Conservation (phyloP, 2,329 filamentous ascomycete genomes). For the Reticulascus tulasneorum region DNA sequence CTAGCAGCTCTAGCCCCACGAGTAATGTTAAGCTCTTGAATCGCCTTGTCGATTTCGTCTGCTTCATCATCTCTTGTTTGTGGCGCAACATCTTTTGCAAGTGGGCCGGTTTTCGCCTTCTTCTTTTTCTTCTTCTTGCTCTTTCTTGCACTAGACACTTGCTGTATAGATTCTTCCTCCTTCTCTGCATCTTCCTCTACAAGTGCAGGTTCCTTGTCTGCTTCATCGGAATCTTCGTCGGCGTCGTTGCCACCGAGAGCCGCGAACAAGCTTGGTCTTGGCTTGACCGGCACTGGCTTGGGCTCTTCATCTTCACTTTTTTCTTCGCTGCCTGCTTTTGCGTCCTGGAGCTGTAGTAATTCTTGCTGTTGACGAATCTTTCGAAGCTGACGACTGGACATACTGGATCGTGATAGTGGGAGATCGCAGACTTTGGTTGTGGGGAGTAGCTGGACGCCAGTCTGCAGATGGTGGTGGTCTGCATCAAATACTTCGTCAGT, state of each 20-base stretch:
- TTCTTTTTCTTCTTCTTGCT: conserved; percentile 36
- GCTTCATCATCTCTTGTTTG: conserved; percentile 22
- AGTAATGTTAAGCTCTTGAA: conserved; percentile 44
- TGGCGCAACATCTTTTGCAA: conserved; percentile 12
- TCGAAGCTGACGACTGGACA: conserved; percentile 50
- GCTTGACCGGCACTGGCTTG: conserved; percentile 28
- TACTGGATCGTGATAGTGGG: conserved; percentile 18
- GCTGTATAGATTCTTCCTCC: conserved; percentile 15
- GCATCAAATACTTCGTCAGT: too few relatives aligned
- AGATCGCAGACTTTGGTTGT: not conserved
- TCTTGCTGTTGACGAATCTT: conserved; percentile 49
- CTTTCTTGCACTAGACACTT: conserved; percentile 31
- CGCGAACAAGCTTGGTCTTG: conserved; percentile 46
- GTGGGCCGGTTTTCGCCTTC: conserved; percentile 24
- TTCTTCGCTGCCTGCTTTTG: conserved; percentile 25
- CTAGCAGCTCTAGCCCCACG: conserved; percentile 15
- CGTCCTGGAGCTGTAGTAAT: conserved; percentile 26
- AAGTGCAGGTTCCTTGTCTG: conserved; percentile 26
- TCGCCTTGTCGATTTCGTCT: conserved; percentile 54
- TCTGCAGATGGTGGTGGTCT: too few relatives aligned
- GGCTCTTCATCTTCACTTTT: conserved; percentile 26
- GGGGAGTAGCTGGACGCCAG: too few relatives aligned
- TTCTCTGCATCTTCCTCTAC: conserved; percentile 14
- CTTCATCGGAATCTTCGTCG: conserved; percentile 33
- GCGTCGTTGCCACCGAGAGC: conserved; percentile 44